Base-by-base conservation (phyloP, 352 stramenopile genomes). In the Globisporangium mamillatum region DNA sequence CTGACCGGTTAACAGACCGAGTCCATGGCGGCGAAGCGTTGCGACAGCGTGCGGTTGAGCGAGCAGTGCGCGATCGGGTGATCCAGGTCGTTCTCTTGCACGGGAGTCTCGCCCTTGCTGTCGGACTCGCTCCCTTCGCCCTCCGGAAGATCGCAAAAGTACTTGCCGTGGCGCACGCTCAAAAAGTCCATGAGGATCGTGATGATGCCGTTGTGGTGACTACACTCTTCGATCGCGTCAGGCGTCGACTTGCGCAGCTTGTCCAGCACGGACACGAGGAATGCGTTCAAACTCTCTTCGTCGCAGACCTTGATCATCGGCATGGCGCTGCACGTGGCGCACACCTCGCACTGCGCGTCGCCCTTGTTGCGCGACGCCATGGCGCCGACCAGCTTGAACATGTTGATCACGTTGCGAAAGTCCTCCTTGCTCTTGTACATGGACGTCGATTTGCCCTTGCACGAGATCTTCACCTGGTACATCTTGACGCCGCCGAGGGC, bases 391-490 rank as follows among this genome's bases (percentile, higher is more conserved):
- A 92, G 84, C 73, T 86, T 84, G 69, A 92, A 90, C 84, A 92
- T 92, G 73, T 90, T 80, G 48, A 91, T 75, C 62, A 92, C 81
- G 71, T 80, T 90, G 71, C 89, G 88, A 64, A 93, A 91, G 71
- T 93, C 84, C 69, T 93, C 81, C 68, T 90, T 91, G 66, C 80
- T 91, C 81, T 94, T 94, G 79, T 90, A 91, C 67, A 90, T 79
- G 25, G 77, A 83, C 56, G 81, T 89, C 60, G 80, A 87, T 72
- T 89, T 89, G 73, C 86, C 86, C 67, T 88, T 89, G 78, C 82
- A 90, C 29, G 72, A 63, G 61, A 93, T 79, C 68, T 91, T 92
- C 58, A 94, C 84, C 69, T 92, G 82, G 72, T 89, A 94, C 84
- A 93, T 93, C 74, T 91, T 86, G 65, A 75, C 87, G 59, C 82